Evolutionary conservation across 2,329 filamentous ascomycete species (phyloP), one percentile per base, ranked within the genome.

Genomic region (Fusarium sp.): DNA sequence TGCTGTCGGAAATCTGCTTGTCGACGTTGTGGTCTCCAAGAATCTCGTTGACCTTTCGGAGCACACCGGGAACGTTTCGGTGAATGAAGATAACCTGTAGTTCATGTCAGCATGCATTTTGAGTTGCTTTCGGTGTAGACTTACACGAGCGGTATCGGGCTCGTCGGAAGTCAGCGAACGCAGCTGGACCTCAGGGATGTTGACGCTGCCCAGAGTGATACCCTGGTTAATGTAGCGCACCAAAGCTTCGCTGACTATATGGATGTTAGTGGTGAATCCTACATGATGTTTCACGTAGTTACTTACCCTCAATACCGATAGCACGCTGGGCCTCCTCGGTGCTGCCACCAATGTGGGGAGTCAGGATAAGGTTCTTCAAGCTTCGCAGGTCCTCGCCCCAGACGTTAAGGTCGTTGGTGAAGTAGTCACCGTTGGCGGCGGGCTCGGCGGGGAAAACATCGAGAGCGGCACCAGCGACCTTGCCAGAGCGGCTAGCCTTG

Each of bases 261-360:
- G 66, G 52, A 65, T 42, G 58, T 77, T 60, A 72, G 67, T 11
- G 16, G 18, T 16, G 29, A 57, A 16, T 38, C 11, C 16, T 12
- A 50, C 2, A 18, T 52, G 20, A 20, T 24, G n/a, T 18, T 10
- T 38, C 18, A 22, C 7, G 24, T 22, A 40, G 47, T 43, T 45
- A 71, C 78, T 59, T 81, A 87, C 87, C 88, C 85, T 99, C 96
- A 45, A 97, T 88, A 74, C 96, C 96, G 79, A 99, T 99, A 18
- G 96, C 95, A 63, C 93, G 91, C 83, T 99, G 96, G 8, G 96
- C 96, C 83, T 99, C 96, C 82, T 99, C 96, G 1, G 96, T 99
- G 81, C 94, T 97, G 59, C 96, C 96, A 75, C 96, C 96, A 77
- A 99, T 98, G 81, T 99, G 96, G 24, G 96, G 96, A 3, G 95